Percentiles rank a stretch among this genome's conserved stretches.
Conservation (phyloP, 768 basidiomycete species). For the Agaricus blazei region DNA sequence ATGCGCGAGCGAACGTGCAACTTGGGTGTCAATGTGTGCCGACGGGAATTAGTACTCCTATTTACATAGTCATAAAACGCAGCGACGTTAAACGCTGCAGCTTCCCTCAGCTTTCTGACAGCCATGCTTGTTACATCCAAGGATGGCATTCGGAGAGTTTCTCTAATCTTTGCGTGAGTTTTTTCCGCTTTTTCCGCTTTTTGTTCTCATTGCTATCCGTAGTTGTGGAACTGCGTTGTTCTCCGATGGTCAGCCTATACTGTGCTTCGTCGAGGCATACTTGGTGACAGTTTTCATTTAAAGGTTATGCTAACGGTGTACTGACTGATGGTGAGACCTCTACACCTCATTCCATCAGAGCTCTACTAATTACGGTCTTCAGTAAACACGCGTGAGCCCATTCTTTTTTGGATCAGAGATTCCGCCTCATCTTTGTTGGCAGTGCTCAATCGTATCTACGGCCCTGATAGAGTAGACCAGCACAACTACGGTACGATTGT, state of each 20-base stretch:
- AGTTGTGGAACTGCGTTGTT: constrained; percentile 87
- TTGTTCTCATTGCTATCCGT: neutral
- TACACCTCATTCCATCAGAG: neutral
- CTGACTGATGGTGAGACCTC: constrained; percentile 62
- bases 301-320: constrained; percentile 78
- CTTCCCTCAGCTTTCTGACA: too few relatives aligned
- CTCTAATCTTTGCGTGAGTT: constrained; percentile 80
- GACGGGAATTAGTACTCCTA: too few relatives aligned
- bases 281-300: neutral
- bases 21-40: too few relatives aligned
- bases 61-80: too few relatives aligned
- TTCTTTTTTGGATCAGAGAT: neutral
- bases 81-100: too few relatives aligned
- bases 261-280: neutral
- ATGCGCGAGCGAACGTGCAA: too few relatives aligned
- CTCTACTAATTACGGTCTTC: neutral
- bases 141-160: constrained; percentile 49
- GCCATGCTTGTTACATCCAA: constrained; percentile 10
- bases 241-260: constrained; percentile 59
- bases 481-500: constrained; percentile 64
- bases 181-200: neutral
- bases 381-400: constrained; percentile 63
- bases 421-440: neutral
- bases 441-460: constrained; percentile 75
- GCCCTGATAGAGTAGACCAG: constrained; percentile 39